Base-by-base conservation (phyloP, 371 early-diverging fungal genomes). In the Umbelopsis sp. region DNA sequence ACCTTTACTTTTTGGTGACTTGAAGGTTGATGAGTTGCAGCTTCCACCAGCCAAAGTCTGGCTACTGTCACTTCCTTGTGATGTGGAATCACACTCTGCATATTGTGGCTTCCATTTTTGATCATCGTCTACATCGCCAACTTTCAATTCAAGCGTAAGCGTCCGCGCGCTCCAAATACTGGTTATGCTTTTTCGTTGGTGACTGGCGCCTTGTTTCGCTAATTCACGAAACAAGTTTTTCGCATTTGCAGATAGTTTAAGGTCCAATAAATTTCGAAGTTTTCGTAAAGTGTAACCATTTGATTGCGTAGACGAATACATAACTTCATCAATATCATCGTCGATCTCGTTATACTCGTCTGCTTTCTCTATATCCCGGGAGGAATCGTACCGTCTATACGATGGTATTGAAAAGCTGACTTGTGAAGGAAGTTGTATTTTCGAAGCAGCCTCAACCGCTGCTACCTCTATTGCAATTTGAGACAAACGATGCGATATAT, bases 1-100 rank as follows among this genome's bases (percentile, higher is more conserved):
- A 32, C 86, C 76, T 32, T 82, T 85, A 51, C 81, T 77, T 3
- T 35, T 24, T 16, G 11, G 5, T 3, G 35, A 35, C 14, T 57
- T 24, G 18, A 29, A 16, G 37, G 18, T 35, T 29, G n/a, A 16
- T 16, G 7, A 3, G 18, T 14, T 18, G 5, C 12, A 35, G 4
- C 11, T 12, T 6, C 32, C 16, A 18, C 18, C 5, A 35, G 35
- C 35, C 35, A 57, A 35, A 9, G 57, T 57, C 37, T 57, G 57
- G 16, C 35, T 57, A n/a, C 57, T 29, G 35, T 35, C 57, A 1
- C 16, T 35, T 12, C 57, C 35, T 18, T 35, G 12, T 18, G 35
- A 57, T 57, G 32, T 57, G 11, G 57, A 57, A 57, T 18, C 35
- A 57, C 9, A 18, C 14, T 57, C 57, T 14, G 16, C 20, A 18